These are phyloP conservation scores for Amauroascus niger DNA, from an alignment of 2,329 filamentous ascomycete species.

Conservation along the genomic window DNA sequence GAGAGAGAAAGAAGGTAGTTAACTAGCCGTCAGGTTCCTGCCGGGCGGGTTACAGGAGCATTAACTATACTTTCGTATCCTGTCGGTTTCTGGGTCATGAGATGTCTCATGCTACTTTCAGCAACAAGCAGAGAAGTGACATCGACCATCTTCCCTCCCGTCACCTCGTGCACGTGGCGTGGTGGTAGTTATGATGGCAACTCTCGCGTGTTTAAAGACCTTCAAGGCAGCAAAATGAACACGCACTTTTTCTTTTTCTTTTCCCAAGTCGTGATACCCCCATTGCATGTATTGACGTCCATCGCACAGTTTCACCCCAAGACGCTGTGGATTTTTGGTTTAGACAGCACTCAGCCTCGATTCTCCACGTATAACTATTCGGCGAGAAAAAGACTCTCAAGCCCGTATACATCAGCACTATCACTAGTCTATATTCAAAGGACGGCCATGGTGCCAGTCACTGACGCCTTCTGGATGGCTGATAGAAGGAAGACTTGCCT, in stretches of 20 bases:
- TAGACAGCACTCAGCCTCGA: not conserved
- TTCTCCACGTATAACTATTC: conserved; percentile 1
- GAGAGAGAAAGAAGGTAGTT: too few species aligned
- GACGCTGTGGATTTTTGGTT: too few species aligned
- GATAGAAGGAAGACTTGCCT: not conserved
- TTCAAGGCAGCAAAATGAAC: not conserved
- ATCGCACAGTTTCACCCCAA: too few species aligned
- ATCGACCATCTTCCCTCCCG: not conserved
- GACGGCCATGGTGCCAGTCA: too few species aligned
- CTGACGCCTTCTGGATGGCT: not conserved
- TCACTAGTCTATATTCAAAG: too few species aligned
- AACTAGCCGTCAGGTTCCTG: not conserved
- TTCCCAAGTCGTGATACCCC: not conserved
- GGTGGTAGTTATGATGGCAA: not conserved
- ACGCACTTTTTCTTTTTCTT: not conserved
- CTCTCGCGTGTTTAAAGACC: not conserved
- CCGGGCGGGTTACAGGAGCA: not conserved
- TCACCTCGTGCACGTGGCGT: not conserved
- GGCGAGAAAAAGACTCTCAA: too few species aligned
- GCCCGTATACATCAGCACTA: too few species aligned
- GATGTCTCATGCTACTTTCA: not conserved
- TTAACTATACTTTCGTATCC: not conserved
- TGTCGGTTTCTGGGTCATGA: not conserved
- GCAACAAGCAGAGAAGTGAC: not conserved
- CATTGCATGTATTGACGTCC: too few species aligned